These are phyloP conservation scores for Evernia prunastri DNA, from an alignment of 495 filamentous ascomycete species.

Conservation along the genomic window DNA sequence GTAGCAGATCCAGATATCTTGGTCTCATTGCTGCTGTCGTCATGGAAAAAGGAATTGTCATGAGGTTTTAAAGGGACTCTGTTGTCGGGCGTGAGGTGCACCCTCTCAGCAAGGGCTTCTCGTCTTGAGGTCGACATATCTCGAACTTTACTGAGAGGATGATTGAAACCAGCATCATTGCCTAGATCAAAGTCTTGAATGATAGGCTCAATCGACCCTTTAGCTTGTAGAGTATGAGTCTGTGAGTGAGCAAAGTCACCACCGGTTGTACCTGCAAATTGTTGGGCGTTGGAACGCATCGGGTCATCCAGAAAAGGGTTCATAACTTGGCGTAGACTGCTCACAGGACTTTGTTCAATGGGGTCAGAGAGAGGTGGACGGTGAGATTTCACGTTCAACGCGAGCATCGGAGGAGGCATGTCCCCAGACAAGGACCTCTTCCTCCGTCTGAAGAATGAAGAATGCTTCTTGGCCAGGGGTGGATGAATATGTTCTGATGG, in stretches of 20 bases:
- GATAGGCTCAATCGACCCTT: conserved; percentile 8
- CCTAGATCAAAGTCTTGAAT: conserved; percentile 7
- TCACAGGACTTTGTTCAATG: conserved; percentile 64
- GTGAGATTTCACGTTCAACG: conserved; percentile 30
- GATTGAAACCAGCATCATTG: conserved; percentile 13
- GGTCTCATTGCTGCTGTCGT: conserved; percentile 46
- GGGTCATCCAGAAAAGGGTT: conserved; percentile 60
- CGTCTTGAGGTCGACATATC: conserved; percentile 4
- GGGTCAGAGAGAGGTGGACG: conserved; percentile 29
- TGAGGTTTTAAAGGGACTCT: conserved; percentile 18
- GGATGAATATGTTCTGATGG: conserved; percentile 43
- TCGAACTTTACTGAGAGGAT: conserved; percentile 13
- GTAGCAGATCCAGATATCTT: conserved; percentile 14
- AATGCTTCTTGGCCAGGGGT: conserved; percentile 78
- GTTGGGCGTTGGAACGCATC: conserved; percentile 17
- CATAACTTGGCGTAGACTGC: conserved; percentile 85
- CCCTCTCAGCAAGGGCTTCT: conserved; percentile 10
- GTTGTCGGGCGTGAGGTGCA: conserved; percentile 10
- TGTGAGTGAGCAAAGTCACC: background rate
- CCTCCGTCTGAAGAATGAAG: conserved; percentile 83
- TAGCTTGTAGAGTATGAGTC: conserved; percentile 14
- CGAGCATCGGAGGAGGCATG: conserved; percentile 44
- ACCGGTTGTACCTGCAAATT: conserved; percentile 14
- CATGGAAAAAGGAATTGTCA: conserved; percentile 46
- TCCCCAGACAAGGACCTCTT: conserved; percentile 74